A percentile compares a stretch with the other conserved stretches of the same genome.
Evolutionary conservation across 75 land plant species (phyloP).

Genomic region (Larix kaempferi): DNA sequence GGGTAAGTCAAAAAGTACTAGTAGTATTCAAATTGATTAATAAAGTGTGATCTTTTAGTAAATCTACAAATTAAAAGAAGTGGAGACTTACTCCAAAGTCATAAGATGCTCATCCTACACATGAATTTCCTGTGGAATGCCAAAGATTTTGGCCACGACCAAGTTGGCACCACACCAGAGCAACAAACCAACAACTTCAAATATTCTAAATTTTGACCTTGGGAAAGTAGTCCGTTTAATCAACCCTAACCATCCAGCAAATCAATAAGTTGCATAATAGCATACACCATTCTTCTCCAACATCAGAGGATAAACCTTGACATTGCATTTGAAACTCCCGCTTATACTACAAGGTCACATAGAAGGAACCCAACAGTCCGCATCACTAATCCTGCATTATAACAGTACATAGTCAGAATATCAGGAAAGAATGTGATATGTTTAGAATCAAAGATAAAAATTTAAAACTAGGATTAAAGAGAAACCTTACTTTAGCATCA

Average conservation of each 20-base stretch:
- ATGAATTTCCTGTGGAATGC: background rate
- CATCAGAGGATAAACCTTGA: background rate
- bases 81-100: conserved; percentile 14
- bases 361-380: background rate
- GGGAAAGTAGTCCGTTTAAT: conserved; percentile 1
- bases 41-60: background rate
- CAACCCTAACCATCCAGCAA: conserved; percentile 9
- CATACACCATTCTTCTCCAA: too few relatives aligned
- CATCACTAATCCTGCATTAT: background rate
- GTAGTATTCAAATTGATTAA: background rate
- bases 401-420: background rate
- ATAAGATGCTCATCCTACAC: conserved; percentile 10
- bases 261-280: background rate
- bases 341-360: background rate
- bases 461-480: background rate
- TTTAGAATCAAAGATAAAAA: background rate
- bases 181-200: conserved; percentile 12
- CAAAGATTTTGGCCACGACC: conserved; percentile 7
- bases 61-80: background rate
- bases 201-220: background rate
- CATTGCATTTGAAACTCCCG: background rate
- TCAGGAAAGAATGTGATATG: background rate
- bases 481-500: conserved; percentile 9
- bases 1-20: conserved; percentile 7
- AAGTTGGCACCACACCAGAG: conserved; percentile 8